Base-by-base conservation (phyloP, 2,329 filamentous ascomycete genomes). In the Diaporthe sp. region DNA sequence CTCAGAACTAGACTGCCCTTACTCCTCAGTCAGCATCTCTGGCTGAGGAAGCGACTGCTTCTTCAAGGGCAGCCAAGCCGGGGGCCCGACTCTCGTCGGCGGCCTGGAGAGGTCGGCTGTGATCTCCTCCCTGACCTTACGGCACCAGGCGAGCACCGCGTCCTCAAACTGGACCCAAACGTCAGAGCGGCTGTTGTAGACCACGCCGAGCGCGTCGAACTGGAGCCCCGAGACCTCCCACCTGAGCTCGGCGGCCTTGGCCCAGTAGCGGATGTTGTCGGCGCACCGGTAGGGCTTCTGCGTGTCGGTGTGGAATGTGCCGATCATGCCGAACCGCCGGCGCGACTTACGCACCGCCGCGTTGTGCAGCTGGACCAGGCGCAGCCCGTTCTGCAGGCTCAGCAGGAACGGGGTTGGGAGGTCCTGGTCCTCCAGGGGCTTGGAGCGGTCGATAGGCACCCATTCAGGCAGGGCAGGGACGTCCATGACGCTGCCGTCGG, bases 241-340 rank as follows among this genome's bases (percentile, higher is more conserved):
- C 73, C 97, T 92, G 75, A 98, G 88, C 85, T 99, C 96, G 10
- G 96, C 95, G 1, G 96, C 97, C 86, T 99, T 99, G 85, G 94
- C 91, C 96, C 97, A 99, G 87, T 94, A 99, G 55, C 95, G 92
- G 77, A 99, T 88, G 83, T 99, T 99, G 80, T 99, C 97, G 4
- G 96, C 95, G 77, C 93, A 93, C 67, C 97, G 93, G 83, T 99
- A 99, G 0, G 97, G 97, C 85, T 98, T 98, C 76, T 92, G 93
- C 13, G 97, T 96, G 83, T 99, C 95, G n/a, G 92, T 93, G 83
- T 98, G 97, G 84, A 94, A 98, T 13, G 90, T 90, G 75, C 95
- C 95, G 82, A 99, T 98, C 77, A 94, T 91, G 71, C 96, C 95
- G 82, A 98, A 98, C 10, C 94, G 94, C 42, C 95, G 90, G 81